Evolutionary conservation across 768 basidiomycete species (phyloP).

Genomic region (Roridomyces roridus): DNA sequence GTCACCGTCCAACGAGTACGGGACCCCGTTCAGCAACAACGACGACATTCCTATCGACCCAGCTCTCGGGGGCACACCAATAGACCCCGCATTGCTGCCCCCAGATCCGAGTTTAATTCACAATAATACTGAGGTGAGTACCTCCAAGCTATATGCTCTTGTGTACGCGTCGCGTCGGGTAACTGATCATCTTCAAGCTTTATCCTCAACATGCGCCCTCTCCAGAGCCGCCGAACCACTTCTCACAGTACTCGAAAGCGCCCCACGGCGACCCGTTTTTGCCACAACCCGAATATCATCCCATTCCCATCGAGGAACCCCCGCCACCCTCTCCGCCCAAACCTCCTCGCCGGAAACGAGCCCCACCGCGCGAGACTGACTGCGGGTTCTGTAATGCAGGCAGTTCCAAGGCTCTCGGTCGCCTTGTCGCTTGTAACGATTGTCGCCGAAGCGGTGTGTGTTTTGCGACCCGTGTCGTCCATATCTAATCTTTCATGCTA

Average conservation of each 20-base stretch:
- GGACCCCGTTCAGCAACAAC: slow-evolving; percentile 62
- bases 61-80: slow-evolving; percentile 58
- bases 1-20: slow-evolving; percentile 64
- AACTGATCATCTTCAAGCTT: slow-evolving; percentile 35
- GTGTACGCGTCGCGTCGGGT: slow-evolving; percentile 76
- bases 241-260: slow-evolving; percentile 68
- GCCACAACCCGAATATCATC: slow-evolving; percentile 62
- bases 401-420: slow-evolving; percentile 59
- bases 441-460: slow-evolving; percentile 83
- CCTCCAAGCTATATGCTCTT: slow-evolving; percentile 31
- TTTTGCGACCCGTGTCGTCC: slow-evolving; percentile 6
- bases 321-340: slow-evolving; percentile 46
- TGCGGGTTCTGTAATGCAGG: slow-evolving; percentile 85
- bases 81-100: slow-evolving; percentile 59
- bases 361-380: slow-evolving; percentile 58
- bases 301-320: slow-evolving; percentile 51
- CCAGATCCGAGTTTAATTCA: slow-evolving; percentile 23
- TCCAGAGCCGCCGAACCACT: slow-evolving; percentile 39
- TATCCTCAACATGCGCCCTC: slow-evolving; percentile 26
- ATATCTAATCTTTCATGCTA: slow-evolving; percentile 9
- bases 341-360: slow-evolving; percentile 53
- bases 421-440: slow-evolving; percentile 78
- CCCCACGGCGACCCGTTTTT: slow-evolving; percentile 88
- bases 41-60: slow-evolving; percentile 84
- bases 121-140: slow-evolving; percentile 44